Conservation (phyloP, 208 protist genomes). For the Leptomonas seymouri region DNA sequence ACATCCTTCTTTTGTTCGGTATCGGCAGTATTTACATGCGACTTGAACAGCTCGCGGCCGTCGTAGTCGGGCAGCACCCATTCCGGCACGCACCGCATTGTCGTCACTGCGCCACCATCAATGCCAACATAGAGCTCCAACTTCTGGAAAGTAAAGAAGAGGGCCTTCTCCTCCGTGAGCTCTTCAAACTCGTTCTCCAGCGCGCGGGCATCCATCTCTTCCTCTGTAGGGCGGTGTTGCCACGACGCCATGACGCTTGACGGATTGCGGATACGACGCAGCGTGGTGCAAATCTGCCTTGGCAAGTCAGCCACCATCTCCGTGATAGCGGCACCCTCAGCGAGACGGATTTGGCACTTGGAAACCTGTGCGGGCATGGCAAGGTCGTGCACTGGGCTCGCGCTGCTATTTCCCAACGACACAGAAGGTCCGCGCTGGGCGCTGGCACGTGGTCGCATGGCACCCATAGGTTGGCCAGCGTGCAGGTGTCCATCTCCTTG, state of each 20-base stretch:
- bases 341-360: constrained; percentile 67
- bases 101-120: constrained; percentile 59
- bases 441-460: not conserved
- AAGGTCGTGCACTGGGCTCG: constrained; percentile 9
- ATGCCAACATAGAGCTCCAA: constrained; percentile 84
- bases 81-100: constrained; percentile 61
- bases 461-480: not conserved
- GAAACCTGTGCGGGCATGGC: constrained; percentile 40
- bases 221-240: constrained; percentile 63
- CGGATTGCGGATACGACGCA: constrained; percentile 68
- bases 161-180: constrained; percentile 75
- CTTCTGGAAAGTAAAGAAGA: constrained; percentile 72
- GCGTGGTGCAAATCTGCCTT: constrained; percentile 51
- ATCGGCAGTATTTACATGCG: not conserved
- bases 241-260: constrained; percentile 55
- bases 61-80: constrained; percentile 52
- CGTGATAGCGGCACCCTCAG: constrained; percentile 54
- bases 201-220: constrained; percentile 57
- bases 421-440: constrained; percentile 15
- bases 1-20: not conserved
- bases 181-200: constrained; percentile 84
- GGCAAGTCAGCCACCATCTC: constrained; percentile 78
- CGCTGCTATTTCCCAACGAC: not conserved
- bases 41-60: constrained; percentile 48
- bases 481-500: not conserved